phyloP scores from a whole-genome alignment of 2,329 filamentous ascomycete genomes.

The Coniochaeta sp. region DNA sequence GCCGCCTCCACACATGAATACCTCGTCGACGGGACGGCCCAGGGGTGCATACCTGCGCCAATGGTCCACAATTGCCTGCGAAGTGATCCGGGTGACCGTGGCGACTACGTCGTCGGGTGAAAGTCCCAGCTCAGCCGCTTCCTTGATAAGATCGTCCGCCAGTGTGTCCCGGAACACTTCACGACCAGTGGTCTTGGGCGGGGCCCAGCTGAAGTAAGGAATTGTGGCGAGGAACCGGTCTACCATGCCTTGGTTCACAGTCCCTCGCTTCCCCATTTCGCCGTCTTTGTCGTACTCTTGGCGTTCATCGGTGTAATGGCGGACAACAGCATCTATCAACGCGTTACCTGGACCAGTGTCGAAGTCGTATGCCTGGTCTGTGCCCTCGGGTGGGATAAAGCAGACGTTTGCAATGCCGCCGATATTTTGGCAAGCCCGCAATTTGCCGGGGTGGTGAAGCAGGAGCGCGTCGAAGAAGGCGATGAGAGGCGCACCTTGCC shows the following conservation, averaged over 20 bases:
- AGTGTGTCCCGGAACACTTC: not conserved
- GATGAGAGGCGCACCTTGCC: not conserved
- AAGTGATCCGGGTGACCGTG: not conserved
- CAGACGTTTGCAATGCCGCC: not conserved
- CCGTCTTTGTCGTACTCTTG: slow-evolving; percentile 1
- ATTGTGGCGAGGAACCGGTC: not conserved
- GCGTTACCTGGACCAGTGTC: not conserved
- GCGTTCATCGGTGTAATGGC: not conserved
- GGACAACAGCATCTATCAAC: not conserved
- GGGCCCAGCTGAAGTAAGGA: not conserved
- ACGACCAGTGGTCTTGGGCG: not conserved
- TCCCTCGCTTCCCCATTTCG: not conserved
- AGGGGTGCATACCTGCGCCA: slow-evolving; percentile 11
- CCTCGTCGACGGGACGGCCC: not conserved
- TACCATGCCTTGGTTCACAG: not conserved
- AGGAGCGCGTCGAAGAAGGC: not conserved
- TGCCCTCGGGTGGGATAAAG: not conserved
- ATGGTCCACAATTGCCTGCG: slow-evolving; percentile 16
- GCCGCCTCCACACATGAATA: not conserved
- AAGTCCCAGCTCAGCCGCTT: not conserved
- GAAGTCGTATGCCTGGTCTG: not conserved
- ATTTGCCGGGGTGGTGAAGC: not conserved
- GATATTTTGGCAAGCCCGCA: not conserved
- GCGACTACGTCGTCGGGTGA: not conserved
- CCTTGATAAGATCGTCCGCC: not conserved